Evolutionary conservation across 2,329 filamentous ascomycete genomes (phyloP).

Genomic region (Aplosporella prunicola): DNA sequence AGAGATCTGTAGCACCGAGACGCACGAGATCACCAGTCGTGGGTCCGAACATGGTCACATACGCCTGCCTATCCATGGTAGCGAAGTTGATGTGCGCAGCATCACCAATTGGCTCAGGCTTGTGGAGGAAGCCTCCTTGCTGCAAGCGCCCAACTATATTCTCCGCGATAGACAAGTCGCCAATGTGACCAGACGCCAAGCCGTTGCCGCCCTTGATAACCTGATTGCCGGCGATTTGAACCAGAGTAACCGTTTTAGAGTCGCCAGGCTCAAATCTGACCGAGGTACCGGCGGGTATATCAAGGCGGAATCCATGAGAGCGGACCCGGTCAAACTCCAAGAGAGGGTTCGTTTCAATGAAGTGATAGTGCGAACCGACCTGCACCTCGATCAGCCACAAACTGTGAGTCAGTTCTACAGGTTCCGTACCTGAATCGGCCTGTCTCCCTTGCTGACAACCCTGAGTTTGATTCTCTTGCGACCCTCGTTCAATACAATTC

Average conservation of each 20-base stretch:
- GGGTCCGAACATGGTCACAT: slow-evolving; percentile 84
- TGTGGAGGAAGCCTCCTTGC: slow-evolving; percentile 68
- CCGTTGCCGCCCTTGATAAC: slow-evolving; percentile 78
- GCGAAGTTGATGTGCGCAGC: slow-evolving; percentile 49
- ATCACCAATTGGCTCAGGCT: slow-evolving; percentile 54
- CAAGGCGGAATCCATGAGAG: slow-evolving; percentile 76
- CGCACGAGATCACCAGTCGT: slow-evolving; percentile 80
- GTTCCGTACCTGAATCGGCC: slow-evolving; percentile 67
- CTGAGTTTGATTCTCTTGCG: slow-evolving; percentile 62
- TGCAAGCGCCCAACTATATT: slow-evolving; percentile 60
- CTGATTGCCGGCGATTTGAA: slow-evolving; percentile 74
- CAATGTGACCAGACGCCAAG: slow-evolving; percentile 64
- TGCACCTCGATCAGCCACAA: slow-evolving; percentile 19
- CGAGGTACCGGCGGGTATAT: slow-evolving; percentile 85
- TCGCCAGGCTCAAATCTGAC: slow-evolving; percentile 92
- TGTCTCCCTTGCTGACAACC: slow-evolving; percentile 79
- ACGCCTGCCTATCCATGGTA: slow-evolving; percentile 67
- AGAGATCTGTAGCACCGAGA: slow-evolving; percentile 75
- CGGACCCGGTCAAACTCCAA: slow-evolving; percentile 77
- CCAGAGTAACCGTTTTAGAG: slow-evolving; percentile 77
- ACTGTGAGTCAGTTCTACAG: background rate
- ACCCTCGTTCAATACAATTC: slow-evolving; percentile 63
- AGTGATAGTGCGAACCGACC: slow-evolving; percentile 90
- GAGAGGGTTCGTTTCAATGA: slow-evolving; percentile 87
- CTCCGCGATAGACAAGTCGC: slow-evolving; percentile 49